phyloP scores from a whole-genome alignment of 495 filamentous ascomycete species.

The Margaritispora aquatica region DNA sequence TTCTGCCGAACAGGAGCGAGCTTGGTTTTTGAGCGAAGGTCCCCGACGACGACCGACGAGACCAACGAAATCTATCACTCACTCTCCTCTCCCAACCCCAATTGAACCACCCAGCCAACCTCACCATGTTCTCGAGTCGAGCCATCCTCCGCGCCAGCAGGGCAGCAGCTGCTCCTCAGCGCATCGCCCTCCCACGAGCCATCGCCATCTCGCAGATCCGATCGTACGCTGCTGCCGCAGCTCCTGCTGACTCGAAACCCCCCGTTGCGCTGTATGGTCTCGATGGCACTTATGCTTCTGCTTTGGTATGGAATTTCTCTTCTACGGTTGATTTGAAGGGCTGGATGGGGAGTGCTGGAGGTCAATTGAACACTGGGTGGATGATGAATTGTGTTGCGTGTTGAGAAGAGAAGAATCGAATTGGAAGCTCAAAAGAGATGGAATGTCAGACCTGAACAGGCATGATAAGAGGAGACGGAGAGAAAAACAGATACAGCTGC shows the following conservation, averaged over 20 bases:
- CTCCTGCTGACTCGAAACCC: conserved; percentile 65
- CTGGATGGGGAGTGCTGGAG: neutral
- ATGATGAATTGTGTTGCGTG: neutral
- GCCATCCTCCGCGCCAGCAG: conserved; percentile 51
- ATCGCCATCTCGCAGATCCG: conserved; percentile 21
- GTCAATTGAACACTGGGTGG: neutral
- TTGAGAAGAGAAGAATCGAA: too few relatives aligned
- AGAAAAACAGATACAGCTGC: neutral
- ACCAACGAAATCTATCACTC: conserved; percentile 23
- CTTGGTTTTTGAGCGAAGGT: neutral
- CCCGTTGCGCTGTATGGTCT: conserved; percentile 89
- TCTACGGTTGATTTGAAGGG: neutral
- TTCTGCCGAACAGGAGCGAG: neutral
- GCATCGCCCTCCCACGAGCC: conserved; percentile 18
- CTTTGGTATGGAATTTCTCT: conserved; percentile 65
- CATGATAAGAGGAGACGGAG: too few relatives aligned
- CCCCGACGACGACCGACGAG: conserved; percentile 14
- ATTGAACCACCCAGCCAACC: conserved; percentile 18
- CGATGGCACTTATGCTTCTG: conserved; percentile 96
- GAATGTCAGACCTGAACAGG: too few relatives aligned
- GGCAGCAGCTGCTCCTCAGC: conserved; percentile 45
- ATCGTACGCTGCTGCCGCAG: conserved; percentile 66
- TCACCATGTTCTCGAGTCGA: conserved; percentile 58
- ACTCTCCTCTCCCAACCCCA: conserved; percentile 18
- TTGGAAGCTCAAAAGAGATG: too few relatives aligned